Percentiles rank a stretch among this genome's conserved stretches.
These are phyloP conservation scores for Colletotrichum sublineola DNA, from an alignment of 2,329 filamentous ascomycete species.

Conservation along the genomic window DNA sequence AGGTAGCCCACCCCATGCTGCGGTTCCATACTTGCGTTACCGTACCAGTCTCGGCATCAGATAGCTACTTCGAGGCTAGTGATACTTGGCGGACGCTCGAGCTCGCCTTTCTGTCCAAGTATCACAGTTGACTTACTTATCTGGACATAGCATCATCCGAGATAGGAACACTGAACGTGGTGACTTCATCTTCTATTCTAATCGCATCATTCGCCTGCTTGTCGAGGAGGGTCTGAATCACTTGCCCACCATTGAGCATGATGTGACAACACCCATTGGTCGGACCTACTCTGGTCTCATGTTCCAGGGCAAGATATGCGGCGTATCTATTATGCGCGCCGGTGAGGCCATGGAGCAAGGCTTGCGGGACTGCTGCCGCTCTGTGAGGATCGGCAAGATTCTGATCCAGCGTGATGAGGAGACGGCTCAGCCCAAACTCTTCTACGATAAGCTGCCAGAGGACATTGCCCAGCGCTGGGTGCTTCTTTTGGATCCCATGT, in stretches of 20 bases:
- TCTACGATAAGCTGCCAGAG: conserved; percentile 96
- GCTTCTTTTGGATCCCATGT: conserved; percentile 96
- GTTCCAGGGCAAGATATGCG: conserved; percentile 98
- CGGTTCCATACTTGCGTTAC: conserved; percentile 5
- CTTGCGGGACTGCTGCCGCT: conserved; percentile 93
- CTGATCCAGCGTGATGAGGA: conserved; percentile 98
- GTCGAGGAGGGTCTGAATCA: conserved; percentile 99
- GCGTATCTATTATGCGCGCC: conserved; percentile 97
- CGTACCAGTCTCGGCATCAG: conserved; percentile 38
- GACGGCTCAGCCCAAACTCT: conserved; percentile 90
- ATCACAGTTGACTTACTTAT: conserved; percentile 36
- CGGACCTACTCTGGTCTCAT: conserved; percentile 89
- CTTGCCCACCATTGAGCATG: conserved; percentile 89
- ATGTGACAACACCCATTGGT: conserved; percentile 91
- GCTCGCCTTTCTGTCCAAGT: background rate
- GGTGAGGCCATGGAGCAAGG: conserved; percentile 99
- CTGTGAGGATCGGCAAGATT: conserved; percentile 98
- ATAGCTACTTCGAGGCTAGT: background rate
- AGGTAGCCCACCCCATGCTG: conserved; percentile 58
- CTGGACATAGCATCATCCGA: conserved; percentile 83
- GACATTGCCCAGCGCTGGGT: conserved; percentile 96
- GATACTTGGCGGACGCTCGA: background rate
- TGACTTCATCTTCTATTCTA: conserved; percentile 99
- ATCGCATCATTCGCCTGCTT: conserved; percentile 94
- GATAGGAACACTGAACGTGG: conserved; percentile 90